phyloP scores from a whole-genome alignment of 2,329 filamentous ascomycete species.

The Aureobasidium sp. region DNA sequence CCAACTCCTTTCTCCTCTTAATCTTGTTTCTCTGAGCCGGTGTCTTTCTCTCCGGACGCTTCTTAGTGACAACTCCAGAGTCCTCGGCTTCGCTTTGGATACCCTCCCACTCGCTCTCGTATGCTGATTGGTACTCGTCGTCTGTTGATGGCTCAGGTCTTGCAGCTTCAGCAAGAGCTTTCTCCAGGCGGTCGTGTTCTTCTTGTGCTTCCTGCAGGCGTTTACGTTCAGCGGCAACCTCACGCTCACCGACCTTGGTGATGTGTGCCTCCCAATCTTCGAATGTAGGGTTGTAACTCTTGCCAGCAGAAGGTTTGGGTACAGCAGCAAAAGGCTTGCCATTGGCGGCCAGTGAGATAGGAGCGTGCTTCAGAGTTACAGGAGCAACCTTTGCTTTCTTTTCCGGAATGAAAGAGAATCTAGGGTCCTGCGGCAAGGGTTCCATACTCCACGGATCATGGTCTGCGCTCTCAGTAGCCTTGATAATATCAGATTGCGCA shows the following conservation, averaged over 20 bases:
- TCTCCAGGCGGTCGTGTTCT: constrained; percentile 60
- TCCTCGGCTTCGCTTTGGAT: constrained; percentile 51
- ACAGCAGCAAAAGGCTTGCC: constrained; percentile 77
- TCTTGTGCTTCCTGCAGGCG: constrained; percentile 60
- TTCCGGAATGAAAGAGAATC: constrained; percentile 57
- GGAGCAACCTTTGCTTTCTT: constrained; percentile 63
- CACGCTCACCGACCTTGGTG: constrained; percentile 67
- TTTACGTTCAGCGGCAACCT: constrained; percentile 69
- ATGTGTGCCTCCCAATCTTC: constrained; percentile 77
- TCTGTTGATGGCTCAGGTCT: constrained; percentile 68
- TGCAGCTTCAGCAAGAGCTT: constrained; percentile 64
- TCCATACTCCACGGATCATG: constrained; percentile 74
- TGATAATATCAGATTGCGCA: constrained; percentile 42
- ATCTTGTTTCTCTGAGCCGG: constrained; percentile 79
- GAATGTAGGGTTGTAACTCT: constrained; percentile 88
- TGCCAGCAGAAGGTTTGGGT: constrained; percentile 68
- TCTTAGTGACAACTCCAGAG: constrained; percentile 49
- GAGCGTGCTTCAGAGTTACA: constrained; percentile 64
- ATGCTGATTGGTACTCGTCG: constrained; percentile 79
- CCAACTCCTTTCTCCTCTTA: constrained; percentile 81
- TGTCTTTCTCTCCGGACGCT: constrained; percentile 78
- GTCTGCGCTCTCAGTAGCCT: constrained; percentile 45
- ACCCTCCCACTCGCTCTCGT: constrained; percentile 75
- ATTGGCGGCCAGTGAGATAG: constrained; percentile 73
- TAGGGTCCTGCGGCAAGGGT: constrained; percentile 43